A percentile compares a stretch with the other conserved stretches of the same genome.
phyloP scores from a whole-genome alignment of 805 yeast species.

The Teunomyces gatunensis region DNA sequence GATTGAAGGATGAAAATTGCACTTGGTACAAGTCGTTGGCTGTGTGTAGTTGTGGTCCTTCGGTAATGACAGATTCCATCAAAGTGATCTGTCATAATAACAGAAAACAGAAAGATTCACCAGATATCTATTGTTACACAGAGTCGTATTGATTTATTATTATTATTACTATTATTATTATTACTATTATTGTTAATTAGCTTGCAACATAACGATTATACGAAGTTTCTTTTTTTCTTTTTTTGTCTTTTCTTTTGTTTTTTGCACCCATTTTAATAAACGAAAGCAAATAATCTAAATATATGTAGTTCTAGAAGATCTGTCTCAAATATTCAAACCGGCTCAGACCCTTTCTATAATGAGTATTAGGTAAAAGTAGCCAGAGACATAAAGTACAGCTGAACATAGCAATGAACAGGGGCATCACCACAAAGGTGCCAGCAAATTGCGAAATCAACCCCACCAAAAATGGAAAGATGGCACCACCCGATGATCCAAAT shows the following conservation, averaged over 20 bases:
- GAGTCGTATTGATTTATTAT: conserved; percentile 25
- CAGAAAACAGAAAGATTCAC: conserved; percentile 26
- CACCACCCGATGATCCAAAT: conserved; percentile 25
- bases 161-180: too few species aligned
- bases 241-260: neutral
- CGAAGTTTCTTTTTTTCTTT: neutral
- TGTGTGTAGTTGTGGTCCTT: conserved; percentile 42
- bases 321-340: neutral
- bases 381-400: conserved; percentile 15
- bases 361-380: conserved; percentile 15
- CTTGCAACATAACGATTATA: neutral
- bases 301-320: neutral
- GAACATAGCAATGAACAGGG: conserved; percentile 18
- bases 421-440: conserved; percentile 23
- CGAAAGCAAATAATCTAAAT: neutral
- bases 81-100: conserved; percentile 27
- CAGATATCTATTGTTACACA: conserved; percentile 42
- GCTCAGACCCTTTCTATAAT: neutral
- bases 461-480: conserved; percentile 20
- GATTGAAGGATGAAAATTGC: conserved; percentile 4
- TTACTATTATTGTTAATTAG: neutral
- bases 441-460: conserved; percentile 20
- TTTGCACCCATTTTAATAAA: neutral
- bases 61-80: conserved; percentile 25
- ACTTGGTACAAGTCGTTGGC: conserved; percentile 30